Percentiles rank a stretch among this genome's conserved stretches.
These are phyloP conservation scores for Ustilago vetiveriae DNA, from an alignment of 1,284 basidiomycete genomes.

Conservation along the genomic window DNA sequence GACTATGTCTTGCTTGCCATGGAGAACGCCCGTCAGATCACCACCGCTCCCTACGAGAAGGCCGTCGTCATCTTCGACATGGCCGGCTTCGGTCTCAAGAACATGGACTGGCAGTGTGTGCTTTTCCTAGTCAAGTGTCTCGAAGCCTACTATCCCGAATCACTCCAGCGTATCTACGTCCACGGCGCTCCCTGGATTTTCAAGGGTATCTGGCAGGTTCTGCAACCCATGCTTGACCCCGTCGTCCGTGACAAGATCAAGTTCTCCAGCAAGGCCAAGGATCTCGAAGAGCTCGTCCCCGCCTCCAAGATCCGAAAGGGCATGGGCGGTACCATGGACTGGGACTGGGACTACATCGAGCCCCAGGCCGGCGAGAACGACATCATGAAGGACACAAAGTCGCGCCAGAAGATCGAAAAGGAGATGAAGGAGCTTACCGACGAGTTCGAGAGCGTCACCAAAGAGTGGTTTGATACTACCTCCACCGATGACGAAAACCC, in stretches of 20 bases:
- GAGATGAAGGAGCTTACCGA: slow-evolving; percentile 58
- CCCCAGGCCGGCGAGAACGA: slow-evolving; percentile 64
- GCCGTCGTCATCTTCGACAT: slow-evolving; percentile 65
- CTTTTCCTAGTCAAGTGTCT: slow-evolving; percentile 66
- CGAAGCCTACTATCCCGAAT: slow-evolving; percentile 67
- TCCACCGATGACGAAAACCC: slow-evolving; percentile 41
- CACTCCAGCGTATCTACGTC: slow-evolving; percentile 66
- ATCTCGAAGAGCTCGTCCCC: slow-evolving; percentile 61
- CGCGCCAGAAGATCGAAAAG: slow-evolving; percentile 52
- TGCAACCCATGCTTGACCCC: slow-evolving; percentile 66
- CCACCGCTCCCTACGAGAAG: slow-evolving; percentile 64
- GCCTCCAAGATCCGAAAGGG: slow-evolving; percentile 60
- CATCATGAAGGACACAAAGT: slow-evolving; percentile 61
- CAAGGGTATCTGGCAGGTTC: slow-evolving; percentile 66
- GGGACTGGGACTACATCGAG: slow-evolving; percentile 67
- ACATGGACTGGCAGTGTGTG: slow-evolving; percentile 67
- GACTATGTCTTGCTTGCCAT: slow-evolving; percentile 65
- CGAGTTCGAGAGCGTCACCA: slow-evolving; percentile 58
- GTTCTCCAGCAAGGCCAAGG: slow-evolving; percentile 62
- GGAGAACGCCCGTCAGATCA: slow-evolving; percentile 62
- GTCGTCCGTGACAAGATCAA: slow-evolving; percentile 67
- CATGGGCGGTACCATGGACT: slow-evolving; percentile 67
- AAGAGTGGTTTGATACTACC: slow-evolving; percentile 56
- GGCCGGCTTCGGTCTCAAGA: slow-evolving; percentile 66
- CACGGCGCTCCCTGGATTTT: slow-evolving; percentile 67